These are phyloP conservation scores for Penicillium verrucosum DNA, from an alignment of 2,329 filamentous ascomycete species.

Conservation along the genomic window DNA sequence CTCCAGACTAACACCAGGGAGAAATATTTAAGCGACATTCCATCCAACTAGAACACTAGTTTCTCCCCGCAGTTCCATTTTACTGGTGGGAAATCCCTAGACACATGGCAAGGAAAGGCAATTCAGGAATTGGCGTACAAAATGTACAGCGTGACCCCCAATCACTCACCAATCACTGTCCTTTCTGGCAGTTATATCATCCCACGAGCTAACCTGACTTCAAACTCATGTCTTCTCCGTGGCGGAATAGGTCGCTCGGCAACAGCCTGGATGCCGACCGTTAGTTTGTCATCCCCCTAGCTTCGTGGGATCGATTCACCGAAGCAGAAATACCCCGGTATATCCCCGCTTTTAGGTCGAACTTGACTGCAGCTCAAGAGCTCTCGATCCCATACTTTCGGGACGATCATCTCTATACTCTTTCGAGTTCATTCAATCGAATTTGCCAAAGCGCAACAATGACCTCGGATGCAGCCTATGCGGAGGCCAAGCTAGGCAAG, in stretches of 20 bases:
- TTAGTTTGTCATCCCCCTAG: not conserved
- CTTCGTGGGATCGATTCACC: not conserved
- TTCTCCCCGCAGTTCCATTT: conserved; percentile 2
- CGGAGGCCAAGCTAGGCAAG: conserved; percentile 9
- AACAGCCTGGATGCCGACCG: not conserved
- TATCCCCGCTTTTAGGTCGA: not conserved
- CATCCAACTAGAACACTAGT: not conserved
- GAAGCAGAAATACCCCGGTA: conserved; percentile 12
- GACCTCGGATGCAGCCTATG: not conserved
- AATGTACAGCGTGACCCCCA: conserved; percentile 5
- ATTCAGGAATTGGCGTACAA: not conserved
- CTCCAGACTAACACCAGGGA: not conserved
- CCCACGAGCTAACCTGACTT: not conserved
- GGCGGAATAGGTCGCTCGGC: conserved; percentile 13
- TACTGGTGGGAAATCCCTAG: conserved; percentile 18
- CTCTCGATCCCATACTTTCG: not conserved
- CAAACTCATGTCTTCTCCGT: conserved; percentile 15
- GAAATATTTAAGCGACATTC: not conserved
- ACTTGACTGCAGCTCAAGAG: not conserved
- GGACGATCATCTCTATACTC: not conserved
- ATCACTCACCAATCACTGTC: conserved; percentile 8
- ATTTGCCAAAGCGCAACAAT: not conserved
- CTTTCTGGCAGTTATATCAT: not conserved
- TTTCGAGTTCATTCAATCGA: not conserved
- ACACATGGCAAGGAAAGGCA: not conserved